Evolutionary conservation across 2,329 filamentous ascomycete species (phyloP), one percentile per base, ranked within the genome.

Genomic region (Xylariomycetidae sp.): DNA sequence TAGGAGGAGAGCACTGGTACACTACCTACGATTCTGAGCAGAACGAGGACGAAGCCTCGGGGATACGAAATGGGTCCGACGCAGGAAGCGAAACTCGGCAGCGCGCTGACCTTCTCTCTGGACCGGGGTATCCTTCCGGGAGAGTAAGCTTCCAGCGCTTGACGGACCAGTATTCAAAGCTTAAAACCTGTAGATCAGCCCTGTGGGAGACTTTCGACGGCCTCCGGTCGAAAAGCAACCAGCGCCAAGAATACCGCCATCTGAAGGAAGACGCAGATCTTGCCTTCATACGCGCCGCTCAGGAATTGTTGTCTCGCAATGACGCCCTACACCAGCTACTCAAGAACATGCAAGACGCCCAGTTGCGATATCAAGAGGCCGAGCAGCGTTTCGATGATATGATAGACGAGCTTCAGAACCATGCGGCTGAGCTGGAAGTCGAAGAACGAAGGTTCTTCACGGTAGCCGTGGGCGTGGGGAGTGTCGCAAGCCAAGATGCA

Each of bases 351-450:
- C 44, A 47, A 29, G 32, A 37, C 16, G 41, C 44, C 7, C 45
- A 42, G 19, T 27, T 44, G 6, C 30, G 17, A 6, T 51, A 37
- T 16, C 48, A 49, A 23, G 42, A 50, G 34, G 52, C 49, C 9
- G 51, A 55, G 32, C 36, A 50, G n/a, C 44, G 37, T 29, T 42
- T 57, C 7, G 49, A 56, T 6, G 40, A 51, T 25, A 38, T 51
- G 27, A 28, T 55, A 15, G 51, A 54, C 35, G 45, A 53, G 10
- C 37, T 54, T n/a, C 41, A 54, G 20, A 34, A 47, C 14, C 41
- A 35, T 16, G 45, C 50, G 13, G 30, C 40, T 11, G 46, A 45
- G 13, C 22, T 54, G 5, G 41, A 51, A 15, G 32, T 40, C 10
- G 45, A 51, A 34, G 49, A 55, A 36, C 37, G 31, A 14, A 33